Percentiles rank a stretch among this genome's conserved stretches.
phyloP scores from a whole-genome alignment of 148 eudicot species.

The Cornus florida region DNA sequence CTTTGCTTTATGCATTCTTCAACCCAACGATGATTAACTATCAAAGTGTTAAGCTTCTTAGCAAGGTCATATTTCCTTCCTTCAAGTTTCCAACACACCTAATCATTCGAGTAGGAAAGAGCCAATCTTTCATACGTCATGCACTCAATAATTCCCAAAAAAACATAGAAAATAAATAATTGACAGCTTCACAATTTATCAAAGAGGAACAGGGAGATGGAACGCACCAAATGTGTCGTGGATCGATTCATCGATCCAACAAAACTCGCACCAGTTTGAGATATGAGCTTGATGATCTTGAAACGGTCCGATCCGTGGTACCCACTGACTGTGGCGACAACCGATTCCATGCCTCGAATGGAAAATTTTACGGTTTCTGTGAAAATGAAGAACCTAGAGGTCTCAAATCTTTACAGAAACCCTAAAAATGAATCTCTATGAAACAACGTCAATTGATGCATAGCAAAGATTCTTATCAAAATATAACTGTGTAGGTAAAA shows the following conservation, averaged over 20 bases:
- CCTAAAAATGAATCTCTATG: not conserved
- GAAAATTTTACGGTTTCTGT: conserved; percentile 9
- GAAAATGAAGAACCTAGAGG: not conserved
- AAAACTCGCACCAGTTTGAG: conserved; percentile 56
- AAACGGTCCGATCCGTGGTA: conserved; percentile 69
- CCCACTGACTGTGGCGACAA: conserved; percentile 80
- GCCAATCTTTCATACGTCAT: not conserved
- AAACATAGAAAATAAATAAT: not conserved
- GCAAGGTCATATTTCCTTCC: conserved; percentile 78
- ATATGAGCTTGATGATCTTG: conserved; percentile 65
- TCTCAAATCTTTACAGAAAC: not conserved
- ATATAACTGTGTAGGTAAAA: too few relatives aligned
- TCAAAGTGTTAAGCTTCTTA: conserved; percentile 45
- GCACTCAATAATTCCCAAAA: not conserved
- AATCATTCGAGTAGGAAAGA: conserved; percentile 3
- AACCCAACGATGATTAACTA: conserved; percentile 86
- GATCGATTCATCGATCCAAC: conserved; percentile 67
- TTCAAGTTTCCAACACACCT: conserved; percentile 88
- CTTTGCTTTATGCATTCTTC: conserved; percentile 74
- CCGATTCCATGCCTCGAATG: conserved; percentile 58
- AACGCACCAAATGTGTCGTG: conserved; percentile 72
- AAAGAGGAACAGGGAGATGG: not conserved
- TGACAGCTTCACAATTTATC: too few relatives aligned
- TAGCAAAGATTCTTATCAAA: too few relatives aligned
- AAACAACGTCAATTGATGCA: not conserved